Base-by-base conservation (phyloP, 2,329 filamentous ascomycete genomes). In the Pseudocercospora musae region DNA sequence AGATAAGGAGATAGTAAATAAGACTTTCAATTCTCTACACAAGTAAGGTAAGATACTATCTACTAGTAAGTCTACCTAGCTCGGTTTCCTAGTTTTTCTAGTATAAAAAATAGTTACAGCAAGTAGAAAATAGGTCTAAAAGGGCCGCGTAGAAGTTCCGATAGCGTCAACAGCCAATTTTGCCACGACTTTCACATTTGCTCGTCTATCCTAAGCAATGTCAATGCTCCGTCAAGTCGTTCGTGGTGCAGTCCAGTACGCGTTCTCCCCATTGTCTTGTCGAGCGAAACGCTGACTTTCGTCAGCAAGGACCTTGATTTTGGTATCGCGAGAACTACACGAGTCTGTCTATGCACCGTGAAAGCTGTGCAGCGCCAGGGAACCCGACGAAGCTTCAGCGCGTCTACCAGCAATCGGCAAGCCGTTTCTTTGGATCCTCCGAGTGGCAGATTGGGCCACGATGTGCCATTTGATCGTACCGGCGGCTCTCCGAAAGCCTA, bases 381-480 rank as follows among this genome's bases (percentile, higher is more conserved):
- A 25, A 46, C 10, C 3, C 18, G 3, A 15, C 18, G 44, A 25
- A 11, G 15, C 23, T 25, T 52, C 48, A 52, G 48, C 11, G 25
- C 23, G 8, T 52, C 23, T 1, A 29, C 23, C 23, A 29, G 4
- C 7, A 29, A 10, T 15, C 48, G 4, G 15, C 48, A 52, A 52
- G 10, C 48, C 25, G 48, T 21, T 10, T 52, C 48, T 9, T 18
- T 52, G 48, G 48, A 52, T 15, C 48, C 48, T n/a, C 48, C 52
- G 4, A 54, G 40, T 21, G 55, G 37, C 2, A 46, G 63, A 53
- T 53, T 64, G 13, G 60, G 54, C 25, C 66, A 66, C 52, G 61
- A 68, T 55, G 57, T 48, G 40, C 66, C 64, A 20, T 62, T 61
- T 13, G 64, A 66, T 52, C 60, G 59, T n/a, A 42, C 53, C 31